A percentile compares a stretch with the other conserved stretches of the same genome.
phyloP scores from a whole-genome alignment of 2,329 filamentous ascomycete genomes.

The Penicillium paneum region DNA sequence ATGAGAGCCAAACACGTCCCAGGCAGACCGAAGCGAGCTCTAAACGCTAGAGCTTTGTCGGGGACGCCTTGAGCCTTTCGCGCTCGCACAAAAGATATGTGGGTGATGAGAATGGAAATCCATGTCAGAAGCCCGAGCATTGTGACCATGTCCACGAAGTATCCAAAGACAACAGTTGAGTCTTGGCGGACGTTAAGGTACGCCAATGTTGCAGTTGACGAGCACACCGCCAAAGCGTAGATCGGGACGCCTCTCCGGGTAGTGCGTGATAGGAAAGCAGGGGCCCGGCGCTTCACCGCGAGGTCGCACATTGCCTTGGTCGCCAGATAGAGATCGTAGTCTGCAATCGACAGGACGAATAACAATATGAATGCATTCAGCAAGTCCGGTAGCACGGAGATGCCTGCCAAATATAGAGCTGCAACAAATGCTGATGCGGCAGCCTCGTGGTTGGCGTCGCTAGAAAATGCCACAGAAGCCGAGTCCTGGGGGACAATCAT shows the following conservation, averaged over 20 bases:
- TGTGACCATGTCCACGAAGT: slow-evolving; percentile 65
- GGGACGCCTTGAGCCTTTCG: slow-evolving; percentile 59
- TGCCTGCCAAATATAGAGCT: slow-evolving; percentile 63
- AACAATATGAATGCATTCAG: slow-evolving; percentile 70
- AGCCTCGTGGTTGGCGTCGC: slow-evolving; percentile 45
- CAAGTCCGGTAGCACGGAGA: slow-evolving; percentile 61
- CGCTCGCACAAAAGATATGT: slow-evolving; percentile 63
- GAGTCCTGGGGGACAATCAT: slow-evolving; percentile 73
- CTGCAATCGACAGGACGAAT: slow-evolving; percentile 72
- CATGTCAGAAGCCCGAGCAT: slow-evolving; percentile 65
- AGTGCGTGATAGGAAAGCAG: slow-evolving; percentile 65
- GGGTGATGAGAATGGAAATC: slow-evolving; percentile 65
- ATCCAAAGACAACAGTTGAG: slow-evolving; percentile 56
- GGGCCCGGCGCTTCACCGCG: slow-evolving; percentile 68
- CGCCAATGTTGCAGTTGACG: slow-evolving; percentile 62
- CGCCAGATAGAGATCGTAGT: slow-evolving; percentile 72
- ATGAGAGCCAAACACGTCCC: slow-evolving; percentile 66
- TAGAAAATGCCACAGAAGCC: slow-evolving; percentile 50
- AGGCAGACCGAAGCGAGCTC: slow-evolving; percentile 65
- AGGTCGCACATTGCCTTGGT: slow-evolving; percentile 69
- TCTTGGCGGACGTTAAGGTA: slow-evolving; percentile 62
- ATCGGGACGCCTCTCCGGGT: slow-evolving; percentile 68
- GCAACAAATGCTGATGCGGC: slow-evolving; percentile 71
- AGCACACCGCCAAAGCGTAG: slow-evolving; percentile 60
- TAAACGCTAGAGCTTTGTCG: slow-evolving; percentile 58